These are phyloP conservation scores for Populus alba DNA, from an alignment of 345 rosid species.

Conservation along the genomic window DNA sequence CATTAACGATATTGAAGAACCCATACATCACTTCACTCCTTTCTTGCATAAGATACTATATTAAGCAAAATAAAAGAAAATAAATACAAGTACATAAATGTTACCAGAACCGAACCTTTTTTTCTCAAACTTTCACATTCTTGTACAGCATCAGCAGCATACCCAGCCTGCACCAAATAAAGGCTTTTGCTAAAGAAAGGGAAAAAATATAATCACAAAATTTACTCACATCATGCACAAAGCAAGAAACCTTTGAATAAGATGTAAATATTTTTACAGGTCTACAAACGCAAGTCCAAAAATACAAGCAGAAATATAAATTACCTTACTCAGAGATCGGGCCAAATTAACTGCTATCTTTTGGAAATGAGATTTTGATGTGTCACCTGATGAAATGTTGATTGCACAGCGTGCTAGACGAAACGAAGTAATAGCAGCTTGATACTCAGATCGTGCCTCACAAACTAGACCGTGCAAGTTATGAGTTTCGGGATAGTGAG, in stretches of 20 bases:
- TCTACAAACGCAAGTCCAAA: not conserved
- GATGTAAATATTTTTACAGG: conserved; percentile 4
- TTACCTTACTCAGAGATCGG: conserved; percentile 72
- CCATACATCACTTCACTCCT: not conserved
- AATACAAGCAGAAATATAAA: conserved; percentile 4
- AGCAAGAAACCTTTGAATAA: not conserved
- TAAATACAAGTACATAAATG: not conserved
- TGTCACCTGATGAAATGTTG: conserved; percentile 34
- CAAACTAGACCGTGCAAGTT: conserved; percentile 77
- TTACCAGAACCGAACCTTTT: conserved; percentile 44
- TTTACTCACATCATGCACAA: not conserved
- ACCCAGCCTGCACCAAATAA: conserved; percentile 49
- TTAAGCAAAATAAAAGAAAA: not conserved
- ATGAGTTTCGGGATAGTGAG: conserved; percentile 76
- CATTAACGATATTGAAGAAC: not conserved
- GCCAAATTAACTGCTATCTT: conserved; percentile 76
- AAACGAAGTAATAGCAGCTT: conserved; percentile 62
- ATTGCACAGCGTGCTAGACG: conserved; percentile 56
- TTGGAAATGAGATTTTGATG: conserved; percentile 43
- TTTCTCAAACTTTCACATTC: conserved; percentile 66
- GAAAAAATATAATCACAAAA: not conserved
- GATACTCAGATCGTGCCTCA: conserved; percentile 71
- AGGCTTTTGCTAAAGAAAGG: conserved; percentile 12
- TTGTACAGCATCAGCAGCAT: conserved; percentile 53
- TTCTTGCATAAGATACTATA: not conserved